Evolutionary conservation across 202 grass and related monocot genomes (phyloP).

Genomic region (Cymbopogon flexuosus): DNA sequence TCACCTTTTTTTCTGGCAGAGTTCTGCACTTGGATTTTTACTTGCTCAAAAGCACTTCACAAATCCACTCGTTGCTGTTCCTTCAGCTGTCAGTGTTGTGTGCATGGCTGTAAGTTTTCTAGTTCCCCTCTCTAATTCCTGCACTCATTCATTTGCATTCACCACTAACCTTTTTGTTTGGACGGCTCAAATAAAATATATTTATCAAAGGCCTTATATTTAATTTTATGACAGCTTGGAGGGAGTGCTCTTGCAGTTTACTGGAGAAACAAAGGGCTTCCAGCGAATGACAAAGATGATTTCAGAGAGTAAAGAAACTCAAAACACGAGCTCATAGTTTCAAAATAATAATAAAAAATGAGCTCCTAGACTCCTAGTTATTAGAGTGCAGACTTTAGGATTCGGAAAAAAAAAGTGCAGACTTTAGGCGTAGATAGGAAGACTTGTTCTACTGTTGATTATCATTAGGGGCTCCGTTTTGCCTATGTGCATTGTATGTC

Average conservation of each 20-base stretch:
- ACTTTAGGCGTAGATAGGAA: conserved; percentile 1
- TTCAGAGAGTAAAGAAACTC: conserved; percentile 68
- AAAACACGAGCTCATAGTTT: not conserved
- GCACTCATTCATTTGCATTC: conserved; percentile 7
- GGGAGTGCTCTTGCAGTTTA: conserved; percentile 86
- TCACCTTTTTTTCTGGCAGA: conserved; percentile 53
- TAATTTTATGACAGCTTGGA: conserved; percentile 58
- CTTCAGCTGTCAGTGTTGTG: conserved; percentile 95
- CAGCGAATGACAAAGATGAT: conserved; percentile 83
- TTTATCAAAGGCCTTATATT: conserved; percentile 7
- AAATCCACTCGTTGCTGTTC: conserved; percentile 91
- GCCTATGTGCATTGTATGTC: not conserved
- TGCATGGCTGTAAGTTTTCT: conserved; percentile 72
- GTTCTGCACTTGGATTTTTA: conserved; percentile 94
- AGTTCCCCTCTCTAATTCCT: not conserved
- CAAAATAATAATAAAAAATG: too few species aligned
- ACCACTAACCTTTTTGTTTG: not conserved
- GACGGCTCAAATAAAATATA: not conserved
- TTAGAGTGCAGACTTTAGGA: conserved; percentile 8
- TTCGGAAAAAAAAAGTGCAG: not conserved
- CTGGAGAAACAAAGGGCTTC: conserved; percentile 83
- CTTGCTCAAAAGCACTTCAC: conserved; percentile 97
- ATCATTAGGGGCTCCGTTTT: not conserved
- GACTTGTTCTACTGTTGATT: not conserved
- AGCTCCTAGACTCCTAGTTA: conserved; percentile 3